Evolutionary conservation across 306 rosid genomes (phyloP).

Genomic region (Lathyrus aphaca): DNA sequence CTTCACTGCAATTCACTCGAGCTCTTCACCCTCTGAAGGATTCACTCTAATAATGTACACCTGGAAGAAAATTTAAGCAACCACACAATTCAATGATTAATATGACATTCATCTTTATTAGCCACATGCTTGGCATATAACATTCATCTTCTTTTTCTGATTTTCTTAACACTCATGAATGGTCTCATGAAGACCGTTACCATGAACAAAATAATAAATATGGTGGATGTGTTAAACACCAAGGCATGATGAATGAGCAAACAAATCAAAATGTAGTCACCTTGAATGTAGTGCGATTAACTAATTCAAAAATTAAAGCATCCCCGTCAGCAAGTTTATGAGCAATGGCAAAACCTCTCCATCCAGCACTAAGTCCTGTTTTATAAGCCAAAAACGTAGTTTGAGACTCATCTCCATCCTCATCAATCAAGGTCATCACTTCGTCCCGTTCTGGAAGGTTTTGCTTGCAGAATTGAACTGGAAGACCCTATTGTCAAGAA

Average conservation of each 20-base stretch:
- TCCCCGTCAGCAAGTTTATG: constrained; percentile 80
- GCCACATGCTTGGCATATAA: not conserved
- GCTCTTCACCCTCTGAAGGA: constrained; percentile 36
- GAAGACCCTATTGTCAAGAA: constrained; percentile 64
- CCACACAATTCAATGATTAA: constrained; percentile 13
- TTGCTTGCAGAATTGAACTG: constrained; percentile 52
- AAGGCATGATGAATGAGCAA: constrained; percentile 16
- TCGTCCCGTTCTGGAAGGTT: constrained; percentile 55
- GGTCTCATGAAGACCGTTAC: not conserved
- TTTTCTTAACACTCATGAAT: constrained; percentile 16
- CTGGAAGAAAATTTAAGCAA: constrained; percentile 45
- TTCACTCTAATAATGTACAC: constrained; percentile 67
- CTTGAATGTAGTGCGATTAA: constrained; percentile 63
- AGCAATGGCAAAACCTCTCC: constrained; percentile 82
- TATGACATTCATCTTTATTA: not conserved
- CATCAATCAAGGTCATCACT: constrained; percentile 58
- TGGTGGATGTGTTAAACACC: constrained; percentile 16
- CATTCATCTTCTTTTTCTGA: not conserved
- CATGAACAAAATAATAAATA: not conserved
- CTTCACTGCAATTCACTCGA: constrained; percentile 18
- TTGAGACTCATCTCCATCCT: constrained; percentile 57
- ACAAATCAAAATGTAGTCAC: constrained; percentile 48
- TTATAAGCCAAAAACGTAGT: constrained; percentile 61
- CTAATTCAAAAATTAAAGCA: constrained; percentile 72
- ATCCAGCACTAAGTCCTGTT: constrained; percentile 78